Evolutionary conservation across 108 stramenopile species (phyloP).

Genomic region (Nannochloropsis oceanica): DNA sequence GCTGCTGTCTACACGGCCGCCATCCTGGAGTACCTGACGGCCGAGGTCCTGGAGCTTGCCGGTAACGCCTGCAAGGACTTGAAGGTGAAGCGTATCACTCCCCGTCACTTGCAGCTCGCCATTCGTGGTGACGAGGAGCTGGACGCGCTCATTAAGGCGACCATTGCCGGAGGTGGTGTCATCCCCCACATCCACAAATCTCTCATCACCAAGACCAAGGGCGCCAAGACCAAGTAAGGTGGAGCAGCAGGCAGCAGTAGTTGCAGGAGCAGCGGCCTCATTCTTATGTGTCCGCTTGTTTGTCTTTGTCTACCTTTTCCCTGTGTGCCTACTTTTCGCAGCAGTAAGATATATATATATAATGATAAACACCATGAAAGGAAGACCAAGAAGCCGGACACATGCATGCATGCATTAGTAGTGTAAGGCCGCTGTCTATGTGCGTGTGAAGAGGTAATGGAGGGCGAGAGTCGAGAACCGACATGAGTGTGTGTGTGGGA

Average conservation of each 20-base stretch:
- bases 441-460: too few species aligned
- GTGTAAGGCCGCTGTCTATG: too few species aligned
- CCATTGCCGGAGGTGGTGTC: conserved; percentile 99
- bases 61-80: conserved; percentile 98
- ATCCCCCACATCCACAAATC: conserved; percentile 99
- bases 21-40: conserved; percentile 97
- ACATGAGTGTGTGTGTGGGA: too few species aligned
- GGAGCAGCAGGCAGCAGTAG: conserved; percentile 54
- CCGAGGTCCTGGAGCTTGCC: conserved; percentile 97
- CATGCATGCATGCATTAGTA: too few species aligned
- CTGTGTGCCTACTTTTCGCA: too few species aligned
- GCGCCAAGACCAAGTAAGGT: background rate
- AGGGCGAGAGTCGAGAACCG: too few species aligned
- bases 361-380: too few species aligned
- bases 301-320: too few species aligned
- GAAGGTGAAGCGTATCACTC: conserved; percentile 99
- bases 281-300: too few species aligned
- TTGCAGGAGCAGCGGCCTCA: background rate
- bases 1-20: conserved; percentile 98
- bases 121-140: conserved; percentile 98
- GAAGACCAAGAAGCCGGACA: too few species aligned
- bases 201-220: conserved; percentile 83
- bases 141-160: conserved; percentile 98
- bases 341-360: too few species aligned
- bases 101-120: conserved; percentile 95